phyloP scores from a whole-genome alignment of 129 eudicot genomes.

The Gnaphalium uliginosum region DNA sequence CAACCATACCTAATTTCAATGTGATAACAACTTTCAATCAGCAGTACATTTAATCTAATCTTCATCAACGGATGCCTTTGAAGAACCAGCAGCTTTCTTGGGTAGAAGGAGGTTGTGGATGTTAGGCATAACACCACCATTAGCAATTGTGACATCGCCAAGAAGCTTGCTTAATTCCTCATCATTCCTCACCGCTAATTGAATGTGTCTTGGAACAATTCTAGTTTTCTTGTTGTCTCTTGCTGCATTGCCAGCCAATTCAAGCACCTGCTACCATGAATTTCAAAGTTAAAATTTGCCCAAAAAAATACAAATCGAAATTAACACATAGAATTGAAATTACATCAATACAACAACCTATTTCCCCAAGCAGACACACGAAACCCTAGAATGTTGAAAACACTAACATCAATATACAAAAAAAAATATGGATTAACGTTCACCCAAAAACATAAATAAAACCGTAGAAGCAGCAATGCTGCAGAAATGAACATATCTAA shows the following conservation, averaged over 20 bases:
- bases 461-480: not conserved
- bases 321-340: too few species aligned
- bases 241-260: constrained; percentile 66
- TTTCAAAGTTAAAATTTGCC: not conserved
- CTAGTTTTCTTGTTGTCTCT: constrained; percentile 68
- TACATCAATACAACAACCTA: too few species aligned
- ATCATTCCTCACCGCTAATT: constrained; percentile 62
- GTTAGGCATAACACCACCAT: constrained; percentile 77
- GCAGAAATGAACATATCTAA: not conserved
- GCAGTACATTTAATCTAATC: constrained; percentile 15
- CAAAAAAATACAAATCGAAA: not conserved
- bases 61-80: constrained; percentile 58
- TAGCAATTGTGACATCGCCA: constrained; percentile 71
- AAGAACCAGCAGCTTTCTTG: constrained; percentile 52
- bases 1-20: not conserved
- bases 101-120: constrained; percentile 68
- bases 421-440: too few species aligned
- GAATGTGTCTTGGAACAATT: constrained; percentile 61
- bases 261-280: constrained; percentile 38
- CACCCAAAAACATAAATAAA: too few species aligned
- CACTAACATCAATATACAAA: too few species aligned
- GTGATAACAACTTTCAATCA: not conserved
- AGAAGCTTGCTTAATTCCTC: constrained; percentile 66
- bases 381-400: too few species aligned
- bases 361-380: too few species aligned